Base-by-base conservation (phyloP, 257 asterid genomes). In the Solanum chilense region DNA sequence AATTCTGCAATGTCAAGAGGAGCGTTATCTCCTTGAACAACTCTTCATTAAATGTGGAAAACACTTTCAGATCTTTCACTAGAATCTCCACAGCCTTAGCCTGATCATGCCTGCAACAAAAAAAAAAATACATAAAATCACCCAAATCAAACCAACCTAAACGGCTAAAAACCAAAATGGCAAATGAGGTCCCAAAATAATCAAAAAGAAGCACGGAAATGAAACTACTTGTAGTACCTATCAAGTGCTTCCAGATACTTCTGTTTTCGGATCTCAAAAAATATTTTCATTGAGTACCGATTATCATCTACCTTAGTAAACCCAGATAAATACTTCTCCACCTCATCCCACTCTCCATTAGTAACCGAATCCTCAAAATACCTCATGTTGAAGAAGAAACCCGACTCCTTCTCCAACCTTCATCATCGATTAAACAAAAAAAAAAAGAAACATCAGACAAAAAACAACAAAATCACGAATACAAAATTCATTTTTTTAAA, bases 371-470 rank as follows among this genome's bases (percentile, higher is more conserved):
- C 93, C 90, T 94, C 95, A 75, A 94, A 90, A 81, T 94, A 90
- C 87, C 88, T 91, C 91, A 93, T 87, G 88, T 91, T 92, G 91
- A 94, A 94, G 93, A 87, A 93, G 49, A 91, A 86, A 25, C 96
- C 93, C 0, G 95, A 94, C 60, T 94, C 98, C 89, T 91, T 92
- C 94, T 94, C 98, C 92, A 92, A 86, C 31, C 98, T 93, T 86
- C 76, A 90, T 64, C 70, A 84, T 86, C 83, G 35, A 83, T 83
- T 14, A 84, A 37, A 37, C 39, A 37, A 49, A 18, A 35, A 47
- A 5, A 13, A 5, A 47, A 23, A 35, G 20, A 44, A 84, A 76
- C 66, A 66, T 14, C 12, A 39, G 39, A 25, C 42, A 45, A 85
- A 73, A 85, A 49, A 18, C 20, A 37, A 5, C 9, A 47, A 62